Percentiles rank a stretch among this genome's conserved stretches.
Evolutionary conservation across 345 rosid genomes (phyloP).

Genomic region (Gossypium mustelinum): DNA sequence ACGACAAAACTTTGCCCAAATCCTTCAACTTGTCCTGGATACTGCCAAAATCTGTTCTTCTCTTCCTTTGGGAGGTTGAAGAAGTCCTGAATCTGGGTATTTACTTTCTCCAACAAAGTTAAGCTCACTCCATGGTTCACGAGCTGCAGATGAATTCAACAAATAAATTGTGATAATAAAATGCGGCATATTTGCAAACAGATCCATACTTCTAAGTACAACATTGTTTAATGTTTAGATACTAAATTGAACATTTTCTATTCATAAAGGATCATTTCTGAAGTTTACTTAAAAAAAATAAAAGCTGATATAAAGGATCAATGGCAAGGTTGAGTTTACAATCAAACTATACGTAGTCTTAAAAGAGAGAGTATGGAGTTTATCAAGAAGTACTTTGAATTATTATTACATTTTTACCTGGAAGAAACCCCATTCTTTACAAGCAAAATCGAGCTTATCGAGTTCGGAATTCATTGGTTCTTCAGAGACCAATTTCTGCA

Average conservation of each 20-base stretch:
- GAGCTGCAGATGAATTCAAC: conserved; percentile 20
- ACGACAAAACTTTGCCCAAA: conserved; percentile 38
- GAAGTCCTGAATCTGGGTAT: conserved; percentile 26
- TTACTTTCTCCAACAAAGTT: conserved; percentile 31
- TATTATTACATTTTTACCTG: conserved; percentile 17
- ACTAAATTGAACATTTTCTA: too few species aligned
- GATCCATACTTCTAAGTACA: too few species aligned
- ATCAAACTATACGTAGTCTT: too few species aligned
- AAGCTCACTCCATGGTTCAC: conserved; percentile 40
- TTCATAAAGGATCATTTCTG: too few species aligned
- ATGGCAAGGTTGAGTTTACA: too few species aligned
- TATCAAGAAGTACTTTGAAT: too few species aligned
- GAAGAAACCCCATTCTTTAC: conserved; percentile 36
- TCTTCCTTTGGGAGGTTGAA: conserved; percentile 40
- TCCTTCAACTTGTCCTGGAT: conserved; percentile 36
- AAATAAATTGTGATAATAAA: not conserved
- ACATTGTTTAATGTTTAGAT: too few species aligned
- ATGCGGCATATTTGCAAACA: too few species aligned
- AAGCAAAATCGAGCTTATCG: conserved; percentile 37
- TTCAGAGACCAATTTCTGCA: conserved; percentile 29
- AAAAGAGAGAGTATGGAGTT: too few species aligned
- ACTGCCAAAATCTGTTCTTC: conserved; percentile 36
- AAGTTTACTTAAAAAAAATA: too few species aligned
- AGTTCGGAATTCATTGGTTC: conserved; percentile 33
- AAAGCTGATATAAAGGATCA: too few species aligned